Percentiles rank a stretch among this genome's conserved stretches.
Evolutionary conservation across 495 filamentous ascomycete species (phyloP).

Genomic region (Aspergillus mulundensis): DNA sequence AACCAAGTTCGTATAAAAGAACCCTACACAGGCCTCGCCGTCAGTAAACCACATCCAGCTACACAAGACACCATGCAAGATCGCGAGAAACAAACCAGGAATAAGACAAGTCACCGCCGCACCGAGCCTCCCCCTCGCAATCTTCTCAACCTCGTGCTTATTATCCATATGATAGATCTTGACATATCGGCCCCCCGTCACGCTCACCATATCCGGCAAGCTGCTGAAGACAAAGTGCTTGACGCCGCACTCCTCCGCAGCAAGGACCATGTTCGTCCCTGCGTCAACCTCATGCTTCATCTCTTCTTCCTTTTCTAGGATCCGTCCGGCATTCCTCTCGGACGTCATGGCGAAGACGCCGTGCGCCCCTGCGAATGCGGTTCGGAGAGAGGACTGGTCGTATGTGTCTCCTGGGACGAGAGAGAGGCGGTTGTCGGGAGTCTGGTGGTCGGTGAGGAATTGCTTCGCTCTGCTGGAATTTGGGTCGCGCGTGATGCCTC

Average conservation of each 20-base stretch:
- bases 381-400: slow-evolving; percentile 4
- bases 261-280: slow-evolving; percentile 32
- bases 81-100: slow-evolving; percentile 20
- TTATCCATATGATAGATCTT: slow-evolving; percentile 16
- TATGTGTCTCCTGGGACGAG: too few species aligned
- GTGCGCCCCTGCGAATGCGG: slow-evolving; percentile 26
- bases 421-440: too few species aligned
- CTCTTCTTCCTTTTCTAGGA: slow-evolving; percentile 22
- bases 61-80: too few species aligned
- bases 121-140: background rate
- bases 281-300: slow-evolving; percentile 26
- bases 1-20: slow-evolving; percentile 20
- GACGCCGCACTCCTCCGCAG: slow-evolving; percentile 26
- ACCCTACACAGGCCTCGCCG: slow-evolving; percentile 4
- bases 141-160: too few species aligned
- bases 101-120: slow-evolving; percentile 13
- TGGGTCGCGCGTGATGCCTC: slow-evolving; percentile 41
- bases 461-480: slow-evolving; percentile 15
- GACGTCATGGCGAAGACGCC: slow-evolving; percentile 37
- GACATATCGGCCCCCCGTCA: slow-evolving; percentile 8
- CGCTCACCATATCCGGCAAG: slow-evolving; percentile 22
- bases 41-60: background rate
- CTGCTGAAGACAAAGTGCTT: slow-evolving; percentile 36
- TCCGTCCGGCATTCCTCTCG: slow-evolving; percentile 3
- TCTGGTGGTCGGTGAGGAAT: background rate